Percentiles rank a stretch among this genome's conserved stretches.
These are phyloP conservation scores for Decorospora gaudefroyi DNA, from an alignment of 2,329 filamentous ascomycete genomes.

Conservation along the genomic window DNA sequence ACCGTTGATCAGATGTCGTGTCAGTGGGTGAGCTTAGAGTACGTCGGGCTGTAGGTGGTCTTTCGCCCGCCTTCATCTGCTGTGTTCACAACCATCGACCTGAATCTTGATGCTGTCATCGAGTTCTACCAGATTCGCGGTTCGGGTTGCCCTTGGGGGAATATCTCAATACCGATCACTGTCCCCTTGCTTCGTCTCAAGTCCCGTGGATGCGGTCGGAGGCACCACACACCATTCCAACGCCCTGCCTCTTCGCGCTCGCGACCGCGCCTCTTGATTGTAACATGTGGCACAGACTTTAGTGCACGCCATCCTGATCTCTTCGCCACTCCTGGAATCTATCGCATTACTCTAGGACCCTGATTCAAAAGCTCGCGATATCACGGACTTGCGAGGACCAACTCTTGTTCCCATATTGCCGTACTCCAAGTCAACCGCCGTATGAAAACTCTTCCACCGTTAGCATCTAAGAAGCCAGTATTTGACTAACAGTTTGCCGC, in stretches of 20 bases:
- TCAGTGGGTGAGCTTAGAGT: constrained; percentile 20
- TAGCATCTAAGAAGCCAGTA: background rate
- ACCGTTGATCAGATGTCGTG: constrained; percentile 28
- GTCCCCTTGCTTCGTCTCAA: constrained; percentile 27
- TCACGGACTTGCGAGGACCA: constrained; percentile 11
- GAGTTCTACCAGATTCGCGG: constrained; percentile 16
- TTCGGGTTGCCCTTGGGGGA: constrained; percentile 37
- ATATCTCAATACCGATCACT: constrained; percentile 32
- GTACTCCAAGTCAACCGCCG: no score
- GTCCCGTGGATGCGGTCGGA: constrained; percentile 31
- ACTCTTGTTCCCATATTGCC: constrained; percentile 23
- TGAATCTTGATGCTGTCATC: constrained; percentile 17
- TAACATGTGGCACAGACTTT: constrained; percentile 41
- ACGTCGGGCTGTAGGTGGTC: constrained; percentile 16
- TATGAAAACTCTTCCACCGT: background rate
- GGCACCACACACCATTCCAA: constrained; percentile 41
- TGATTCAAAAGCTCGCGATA: constrained; percentile 38
- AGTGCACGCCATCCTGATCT: constrained; percentile 27
- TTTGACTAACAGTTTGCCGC: constrained; percentile 3
- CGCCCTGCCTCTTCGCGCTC: constrained; percentile 43
- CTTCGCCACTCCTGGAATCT: constrained; percentile 33
- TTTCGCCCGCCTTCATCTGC: constrained; percentile 19
- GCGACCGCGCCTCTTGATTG: constrained; percentile 35
- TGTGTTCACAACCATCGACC: constrained; percentile 23
- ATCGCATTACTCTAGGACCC: constrained; percentile 22